Percentiles rank a stretch among this genome's conserved stretches.
phyloP scores from a whole-genome alignment of 2,329 filamentous ascomycete species.

The Arthroderma sp. region DNA sequence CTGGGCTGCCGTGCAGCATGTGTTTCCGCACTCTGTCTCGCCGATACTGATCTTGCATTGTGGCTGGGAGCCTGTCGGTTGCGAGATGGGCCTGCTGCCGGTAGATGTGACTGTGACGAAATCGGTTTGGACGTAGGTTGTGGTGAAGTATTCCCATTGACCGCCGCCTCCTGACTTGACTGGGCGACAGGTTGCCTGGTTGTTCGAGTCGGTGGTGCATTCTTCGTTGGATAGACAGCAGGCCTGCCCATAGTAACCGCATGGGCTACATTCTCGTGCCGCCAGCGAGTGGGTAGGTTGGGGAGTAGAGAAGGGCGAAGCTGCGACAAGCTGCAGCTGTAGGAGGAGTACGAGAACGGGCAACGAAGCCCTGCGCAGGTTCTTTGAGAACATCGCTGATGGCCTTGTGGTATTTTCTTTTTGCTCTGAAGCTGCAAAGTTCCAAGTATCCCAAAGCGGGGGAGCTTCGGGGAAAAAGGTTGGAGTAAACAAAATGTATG shows the following conservation, averaged over 20 bases:
- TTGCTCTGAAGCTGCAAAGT: background rate
- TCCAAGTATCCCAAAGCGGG: background rate
- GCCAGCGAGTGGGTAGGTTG: conserved; percentile 15
- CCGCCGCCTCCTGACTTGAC: conserved; percentile 23
- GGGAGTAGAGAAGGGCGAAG: conserved; percentile 20
- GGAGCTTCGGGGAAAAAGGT: background rate
- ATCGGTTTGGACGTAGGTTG: conserved; percentile 45
- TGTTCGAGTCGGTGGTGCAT: conserved; percentile 40
- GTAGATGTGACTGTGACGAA: conserved; percentile 43
- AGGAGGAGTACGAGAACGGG: conserved; percentile 22
- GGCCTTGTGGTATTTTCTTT: background rate
- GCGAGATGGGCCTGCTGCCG: conserved; percentile 35
- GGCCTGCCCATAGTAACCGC: conserved; percentile 41
- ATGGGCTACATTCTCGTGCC: conserved; percentile 36
- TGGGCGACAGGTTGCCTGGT: conserved; percentile 38
- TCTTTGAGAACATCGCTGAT: background rate
- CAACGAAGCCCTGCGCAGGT: conserved; percentile 13
- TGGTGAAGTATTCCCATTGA: conserved; percentile 47
- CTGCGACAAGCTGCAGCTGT: conserved; percentile 15
- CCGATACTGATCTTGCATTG: conserved; percentile 38
- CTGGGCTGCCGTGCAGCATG: conserved; percentile 35
- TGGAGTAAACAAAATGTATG: background rate
- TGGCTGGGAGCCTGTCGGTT: conserved; percentile 19
- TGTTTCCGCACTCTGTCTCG: conserved; percentile 33
- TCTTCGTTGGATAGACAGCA: conserved; percentile 38